Evolutionary conservation across 2,329 filamentous ascomycete genomes (phyloP).

Genomic region (Geosmithia morbida): DNA sequence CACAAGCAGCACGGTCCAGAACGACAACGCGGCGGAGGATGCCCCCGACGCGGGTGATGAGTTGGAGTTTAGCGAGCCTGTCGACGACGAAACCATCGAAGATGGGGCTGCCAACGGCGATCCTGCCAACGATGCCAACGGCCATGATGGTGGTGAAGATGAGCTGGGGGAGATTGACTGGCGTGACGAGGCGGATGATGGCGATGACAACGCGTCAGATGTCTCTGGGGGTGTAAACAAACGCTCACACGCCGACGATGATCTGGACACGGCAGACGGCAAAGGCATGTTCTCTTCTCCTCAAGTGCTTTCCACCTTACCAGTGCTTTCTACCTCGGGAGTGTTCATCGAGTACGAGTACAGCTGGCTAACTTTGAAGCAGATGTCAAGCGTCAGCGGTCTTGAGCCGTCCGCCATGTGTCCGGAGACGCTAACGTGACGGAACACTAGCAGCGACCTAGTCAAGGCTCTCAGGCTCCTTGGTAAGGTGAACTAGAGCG

Average conservation of each 20-base stretch:
- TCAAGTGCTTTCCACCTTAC: background rate
- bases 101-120: no score
- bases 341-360: no score
- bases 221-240: constrained; percentile 5
- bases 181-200: constrained; percentile 8
- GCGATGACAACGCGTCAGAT: constrained; percentile 5
- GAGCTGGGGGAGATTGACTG: constrained; percentile 10
- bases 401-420: constrained; percentile 3
- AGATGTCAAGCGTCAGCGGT: constrained; percentile 13
- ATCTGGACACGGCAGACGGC: constrained; percentile 8
- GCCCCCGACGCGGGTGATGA: background rate
- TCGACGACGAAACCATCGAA: no score
- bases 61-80: no score
- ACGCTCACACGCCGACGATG: constrained; percentile 9
- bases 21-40: background rate
- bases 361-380: constrained; percentile 3
- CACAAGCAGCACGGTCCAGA: constrained; percentile 2
- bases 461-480: background rate
- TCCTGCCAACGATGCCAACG: no score
- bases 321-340: background rate
- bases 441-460: background rate
- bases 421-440: background rate
- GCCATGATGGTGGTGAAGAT: background rate
- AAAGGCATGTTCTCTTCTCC: constrained; percentile 6
- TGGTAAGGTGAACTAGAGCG: background rate